Base-by-base conservation (phyloP, 1,139 yeast species). In the Blastobotrys illinoisensis region DNA sequence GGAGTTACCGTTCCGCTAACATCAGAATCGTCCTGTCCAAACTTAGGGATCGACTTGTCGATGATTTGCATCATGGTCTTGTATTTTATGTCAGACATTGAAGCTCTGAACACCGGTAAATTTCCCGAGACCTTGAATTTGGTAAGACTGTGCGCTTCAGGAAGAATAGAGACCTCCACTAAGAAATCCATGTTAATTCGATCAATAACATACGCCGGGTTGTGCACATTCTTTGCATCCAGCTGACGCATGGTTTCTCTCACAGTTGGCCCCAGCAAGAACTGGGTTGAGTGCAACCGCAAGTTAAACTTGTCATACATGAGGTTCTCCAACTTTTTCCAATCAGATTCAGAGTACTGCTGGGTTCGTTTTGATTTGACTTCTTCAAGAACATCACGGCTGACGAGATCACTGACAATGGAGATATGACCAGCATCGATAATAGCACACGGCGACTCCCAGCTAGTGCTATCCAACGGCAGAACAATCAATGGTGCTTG, bases 371-470 rank as follows among this genome's bases (percentile, higher is more conserved):
- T 83, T 7, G 81, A 74, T 64, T 85, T 89, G 52, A 91, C 81
- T 58, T 85, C 85, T 52, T 85, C 84, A 44, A 90, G 80, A 51
- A 81, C 82, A 2, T 80, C 79, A 62, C 81, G 81, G 50, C 88
- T 88, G 1, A 86, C 96, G 48, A 91, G 76, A 60, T 90, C 93
- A 68, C 97, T 88, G 1, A 78, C 73, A 6, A 93, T 83, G 63
- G 91, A 85, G 36, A 95, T 85, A 68, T 93, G 97, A 65, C 99
- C 99, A 13, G 98, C 97, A 77, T 95, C 99, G 55, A 95, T 76
- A 13, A 93, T 82, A 3, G 93, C 91, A 58, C 96, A 96, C 0
- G 97, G 95, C 0, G 97, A 83, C 46, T 86, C 78, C 83, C 88
- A 83, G 60, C 81, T 82, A 13, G 82, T 79, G 0, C 96, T 88